Evolutionary conservation across 371 early-diverging fungal genomes (phyloP), one percentile per base, ranked within the genome.

Genomic region (Mucor mucedo): DNA sequence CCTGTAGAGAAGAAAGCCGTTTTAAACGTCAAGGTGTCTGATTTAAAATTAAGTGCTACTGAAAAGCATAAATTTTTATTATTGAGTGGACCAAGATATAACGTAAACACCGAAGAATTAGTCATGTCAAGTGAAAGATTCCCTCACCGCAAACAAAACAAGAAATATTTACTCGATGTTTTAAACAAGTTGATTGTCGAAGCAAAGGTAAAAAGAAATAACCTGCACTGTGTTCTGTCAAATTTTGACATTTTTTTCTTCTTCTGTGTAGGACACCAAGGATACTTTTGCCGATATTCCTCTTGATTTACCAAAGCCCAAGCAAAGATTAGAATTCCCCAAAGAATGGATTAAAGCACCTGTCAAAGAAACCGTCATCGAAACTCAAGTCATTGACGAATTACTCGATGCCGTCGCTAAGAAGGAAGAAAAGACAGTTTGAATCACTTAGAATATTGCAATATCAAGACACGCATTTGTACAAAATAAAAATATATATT

Each of bases 241-340:
- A 14, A 8, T 21, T 6, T 21, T 21, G 21, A 5, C 21, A 47
- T 44, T 44, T 10, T 1, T 44, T 44, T 14, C 21, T 21, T 47
- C 5, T 21, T 8, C 11, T 41, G 32, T 27, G n/a, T 69, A 82
- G 78, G 71, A 82, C 55, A 55, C 67, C 21, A 72, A 64, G 32
- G 88, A 86, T 59, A 75, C 82, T 16, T 84, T 88, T 68, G 82
- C 76, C 5, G 88, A 88, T 63, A 71, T 89, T 62, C 88, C 88
- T 38, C 66, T 89, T 54, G 78, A 87, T 59, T 62, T 81, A 65
- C 79, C 82, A 65, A 78, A 86, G 68, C 75, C 79, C 16, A 86
- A 84, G 74, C 78, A 78, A 65, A 81, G 76, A 64, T 68, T 86
- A 39, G 69, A 76, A 41, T 89, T 88, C 68, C 89, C 89, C 6